phyloP scores from a whole-genome alignment of 2,329 filamentous ascomycete species.

The Ophioceras dolichostomum region DNA sequence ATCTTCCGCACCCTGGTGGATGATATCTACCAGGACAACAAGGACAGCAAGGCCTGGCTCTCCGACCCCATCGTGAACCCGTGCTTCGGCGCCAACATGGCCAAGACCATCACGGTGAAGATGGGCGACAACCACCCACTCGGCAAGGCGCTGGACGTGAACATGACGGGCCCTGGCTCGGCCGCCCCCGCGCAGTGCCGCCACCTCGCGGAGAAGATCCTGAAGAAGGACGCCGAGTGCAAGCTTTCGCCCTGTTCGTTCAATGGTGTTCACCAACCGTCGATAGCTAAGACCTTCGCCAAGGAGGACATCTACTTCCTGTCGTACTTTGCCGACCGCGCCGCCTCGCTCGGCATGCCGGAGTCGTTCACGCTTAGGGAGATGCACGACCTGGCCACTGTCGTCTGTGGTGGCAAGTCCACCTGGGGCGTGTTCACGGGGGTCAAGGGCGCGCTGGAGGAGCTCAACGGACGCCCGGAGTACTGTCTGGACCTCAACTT shows the following conservation, averaged over 20 bases:
- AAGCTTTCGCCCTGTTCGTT: constrained; percentile 88
- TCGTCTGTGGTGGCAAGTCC: constrained; percentile 68
- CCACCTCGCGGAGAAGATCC: constrained; percentile 75
- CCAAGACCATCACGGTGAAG: constrained; percentile 59
- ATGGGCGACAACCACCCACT: constrained; percentile 55
- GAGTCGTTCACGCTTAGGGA: constrained; percentile 89
- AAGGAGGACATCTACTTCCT: constrained; percentile 91
- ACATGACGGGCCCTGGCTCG: constrained; percentile 73
- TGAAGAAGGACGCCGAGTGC: constrained; percentile 78
- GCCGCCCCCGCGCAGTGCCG: constrained; percentile 79
- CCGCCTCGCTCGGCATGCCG: constrained; percentile 91
- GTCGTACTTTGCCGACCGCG: constrained; percentile 97
- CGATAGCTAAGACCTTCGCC: constrained; percentile 81
- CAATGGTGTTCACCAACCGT: constrained; percentile 92
- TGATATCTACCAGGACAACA: constrained; percentile 53
- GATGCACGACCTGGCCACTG: constrained; percentile 71
- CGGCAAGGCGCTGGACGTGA: constrained; percentile 54
- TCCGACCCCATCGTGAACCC: constrained; percentile 65
- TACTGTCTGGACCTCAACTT: constrained; percentile 94
- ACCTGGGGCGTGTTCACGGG: constrained; percentile 72
- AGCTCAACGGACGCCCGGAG: constrained; percentile 74
- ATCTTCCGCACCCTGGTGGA: constrained; percentile 68
- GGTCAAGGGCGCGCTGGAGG: constrained; percentile 65
- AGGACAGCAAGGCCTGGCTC: constrained; percentile 53
- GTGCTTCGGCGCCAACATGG: constrained; percentile 74